Conservation (phyloP, 176 grass and related monocot genomes). For the Bolboschoenus planiculmis region DNA sequence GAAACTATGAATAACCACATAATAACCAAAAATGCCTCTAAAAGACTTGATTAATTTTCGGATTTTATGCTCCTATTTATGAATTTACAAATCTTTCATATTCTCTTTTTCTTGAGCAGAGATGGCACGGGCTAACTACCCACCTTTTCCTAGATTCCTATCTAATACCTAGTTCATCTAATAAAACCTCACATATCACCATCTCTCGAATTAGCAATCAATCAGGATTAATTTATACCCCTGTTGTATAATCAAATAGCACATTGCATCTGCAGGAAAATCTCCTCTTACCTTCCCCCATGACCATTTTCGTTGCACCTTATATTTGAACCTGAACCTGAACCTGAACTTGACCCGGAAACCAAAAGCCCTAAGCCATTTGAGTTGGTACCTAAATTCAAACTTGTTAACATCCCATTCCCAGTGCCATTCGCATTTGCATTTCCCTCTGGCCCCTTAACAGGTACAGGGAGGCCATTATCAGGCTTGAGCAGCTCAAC, state of each 20-base stretch:
- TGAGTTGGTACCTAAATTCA: neutral
- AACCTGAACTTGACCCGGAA: neutral
- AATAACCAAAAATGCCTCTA: slow-evolving; percentile 16
- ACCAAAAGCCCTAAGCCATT: neutral
- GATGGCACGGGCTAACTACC: slow-evolving; percentile 1
- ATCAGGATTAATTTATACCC: slow-evolving; percentile 3
- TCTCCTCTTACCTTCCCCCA: neutral
- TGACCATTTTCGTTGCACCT: slow-evolving; percentile 14
- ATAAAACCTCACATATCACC: slow-evolving; percentile 15
- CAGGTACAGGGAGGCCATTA: neutral
- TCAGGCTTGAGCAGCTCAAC: slow-evolving; percentile 37
- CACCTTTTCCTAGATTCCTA: slow-evolving; percentile 6
- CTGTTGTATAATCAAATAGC: neutral
- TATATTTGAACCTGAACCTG: neutral
- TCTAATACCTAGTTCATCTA: neutral
- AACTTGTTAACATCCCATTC: neutral
- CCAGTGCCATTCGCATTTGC: slow-evolving; percentile 15
- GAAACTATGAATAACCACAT: neutral
- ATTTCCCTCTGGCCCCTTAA: neutral
- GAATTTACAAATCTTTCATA: slow-evolving; percentile 46
- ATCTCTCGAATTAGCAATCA: slow-evolving; percentile 18
- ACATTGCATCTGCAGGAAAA: neutral
- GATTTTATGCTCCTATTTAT: slow-evolving; percentile 31
- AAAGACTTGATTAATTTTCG: slow-evolving; percentile 29
- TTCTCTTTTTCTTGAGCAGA: slow-evolving; percentile 24